These are phyloP conservation scores for Poteriospumella lacustris DNA, from an alignment of 108 stramenopile genomes.

Conservation along the genomic window DNA sequence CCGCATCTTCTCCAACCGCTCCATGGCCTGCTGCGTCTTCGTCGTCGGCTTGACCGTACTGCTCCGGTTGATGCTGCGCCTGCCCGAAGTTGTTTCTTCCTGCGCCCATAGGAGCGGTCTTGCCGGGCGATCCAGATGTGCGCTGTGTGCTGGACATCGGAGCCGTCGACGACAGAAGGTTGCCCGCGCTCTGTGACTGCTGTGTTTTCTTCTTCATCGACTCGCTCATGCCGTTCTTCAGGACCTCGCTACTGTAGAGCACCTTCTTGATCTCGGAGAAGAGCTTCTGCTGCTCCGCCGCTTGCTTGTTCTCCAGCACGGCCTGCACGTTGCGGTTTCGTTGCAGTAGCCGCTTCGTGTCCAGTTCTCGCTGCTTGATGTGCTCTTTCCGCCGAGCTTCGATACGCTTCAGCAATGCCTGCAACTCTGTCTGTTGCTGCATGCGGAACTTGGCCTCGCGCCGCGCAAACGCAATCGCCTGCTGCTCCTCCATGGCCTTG, in stretches of 20 bases:
- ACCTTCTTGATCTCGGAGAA: slow-evolving; percentile 56
- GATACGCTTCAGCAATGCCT: slow-evolving; percentile 58
- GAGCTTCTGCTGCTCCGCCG: slow-evolving; percentile 47
- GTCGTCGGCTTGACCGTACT: too few species aligned
- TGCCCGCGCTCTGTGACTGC: too few species aligned
- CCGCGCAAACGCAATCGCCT: slow-evolving; percentile 45
- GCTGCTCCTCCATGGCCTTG: slow-evolving; percentile 42
- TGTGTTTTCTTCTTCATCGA: too few species aligned
- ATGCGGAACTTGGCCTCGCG: slow-evolving; percentile 54
- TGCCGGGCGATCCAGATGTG: too few species aligned
- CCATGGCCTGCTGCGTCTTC: too few species aligned
- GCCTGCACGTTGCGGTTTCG: slow-evolving; percentile 66
- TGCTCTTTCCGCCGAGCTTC: slow-evolving; percentile 63
- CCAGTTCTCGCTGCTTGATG: slow-evolving; percentile 57
- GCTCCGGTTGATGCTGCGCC: too few species aligned
- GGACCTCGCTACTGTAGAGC: background rate
- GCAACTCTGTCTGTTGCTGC: slow-evolving; percentile 58
- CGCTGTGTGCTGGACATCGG: too few species aligned
- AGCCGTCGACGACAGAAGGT: too few species aligned
- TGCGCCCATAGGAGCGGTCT: too few species aligned
- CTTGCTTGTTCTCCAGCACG: slow-evolving; percentile 62
- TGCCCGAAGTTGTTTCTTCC: too few species aligned
- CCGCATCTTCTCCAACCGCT: too few species aligned
- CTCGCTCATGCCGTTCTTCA: too few species aligned
- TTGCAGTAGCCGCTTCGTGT: slow-evolving; percentile 67